Conservation (phyloP, 2,329 filamentous ascomycete genomes). For the Xylaria sp. region DNA sequence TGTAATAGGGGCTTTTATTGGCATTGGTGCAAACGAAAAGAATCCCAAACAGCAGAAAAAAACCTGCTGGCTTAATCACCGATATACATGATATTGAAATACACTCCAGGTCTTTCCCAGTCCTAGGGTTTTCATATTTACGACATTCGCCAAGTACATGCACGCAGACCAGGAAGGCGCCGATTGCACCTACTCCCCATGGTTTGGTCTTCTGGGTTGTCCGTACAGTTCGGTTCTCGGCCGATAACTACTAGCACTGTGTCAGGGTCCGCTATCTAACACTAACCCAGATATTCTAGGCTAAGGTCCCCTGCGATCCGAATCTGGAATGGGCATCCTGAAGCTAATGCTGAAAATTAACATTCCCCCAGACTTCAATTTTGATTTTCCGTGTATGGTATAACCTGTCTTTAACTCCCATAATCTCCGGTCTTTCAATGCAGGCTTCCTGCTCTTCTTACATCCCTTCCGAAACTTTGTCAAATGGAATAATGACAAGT, state of each 20-base stretch:
- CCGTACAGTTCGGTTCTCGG: slow-evolving; percentile 26
- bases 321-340: slow-evolving; percentile 1
- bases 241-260: slow-evolving; percentile 14
- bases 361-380: neutral
- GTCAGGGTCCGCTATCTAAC: neutral
- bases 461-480: neutral
- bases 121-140: neutral
- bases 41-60: slow-evolving; percentile 3
- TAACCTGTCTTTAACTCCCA: neutral
- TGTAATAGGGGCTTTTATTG: slow-evolving; percentile 14
- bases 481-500: neutral
- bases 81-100: neutral
- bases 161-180: too few relatives aligned
- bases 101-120: neutral
- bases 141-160: neutral
- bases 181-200: too few relatives aligned
- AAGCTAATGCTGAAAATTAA: neutral
- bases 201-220: neutral
- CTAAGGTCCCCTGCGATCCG: neutral
- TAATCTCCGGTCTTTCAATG: neutral
- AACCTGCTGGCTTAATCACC: slow-evolving; percentile 7
- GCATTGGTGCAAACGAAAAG: slow-evolving; percentile 10
- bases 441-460: neutral
- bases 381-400: neutral
- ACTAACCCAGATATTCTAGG: neutral